Evolutionary conservation across 176 grass and related monocot genomes (phyloP).

Genomic region (Carex pumila): DNA sequence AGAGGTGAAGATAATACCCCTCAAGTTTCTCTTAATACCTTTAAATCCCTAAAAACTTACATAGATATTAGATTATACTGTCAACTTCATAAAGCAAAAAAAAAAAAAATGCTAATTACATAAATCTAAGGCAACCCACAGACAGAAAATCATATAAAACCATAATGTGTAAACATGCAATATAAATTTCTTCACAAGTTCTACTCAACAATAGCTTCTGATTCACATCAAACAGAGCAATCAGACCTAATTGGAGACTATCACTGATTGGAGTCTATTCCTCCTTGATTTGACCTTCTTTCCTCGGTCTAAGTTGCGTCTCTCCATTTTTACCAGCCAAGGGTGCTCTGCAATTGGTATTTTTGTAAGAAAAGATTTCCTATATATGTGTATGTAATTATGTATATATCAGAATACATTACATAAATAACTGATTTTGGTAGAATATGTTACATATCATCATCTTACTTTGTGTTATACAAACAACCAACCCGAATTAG

Average conservation of each 20-base stretch:
- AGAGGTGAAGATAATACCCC: too few relatives aligned
- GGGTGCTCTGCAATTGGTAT: neutral
- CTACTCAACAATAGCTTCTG: too few relatives aligned
- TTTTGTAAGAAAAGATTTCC: neutral
- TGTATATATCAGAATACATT: neutral
- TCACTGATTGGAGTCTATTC: neutral
- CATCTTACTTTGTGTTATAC: neutral
- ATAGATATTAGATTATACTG: too few relatives aligned
- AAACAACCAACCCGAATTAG: neutral
- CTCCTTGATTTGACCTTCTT: neutral
- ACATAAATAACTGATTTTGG: neutral
- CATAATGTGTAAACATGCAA: too few relatives aligned
- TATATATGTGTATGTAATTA: neutral
- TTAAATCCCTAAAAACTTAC: too few relatives aligned
- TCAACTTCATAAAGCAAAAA: too few relatives aligned
- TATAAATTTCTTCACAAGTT: too few relatives aligned
- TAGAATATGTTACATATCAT: neutral
- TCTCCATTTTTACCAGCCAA: neutral
- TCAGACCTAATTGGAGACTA: neutral
- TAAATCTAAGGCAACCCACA: too few relatives aligned
- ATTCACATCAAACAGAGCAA: too few relatives aligned
- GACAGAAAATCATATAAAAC: too few relatives aligned
- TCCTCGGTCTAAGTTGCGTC: neutral
- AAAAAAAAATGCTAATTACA: too few relatives aligned
- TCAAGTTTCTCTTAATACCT: too few relatives aligned